These are phyloP conservation scores for Phytophthora ohioensis DNA, from an alignment of 352 stramenopile species.

Conservation along the genomic window DNA sequence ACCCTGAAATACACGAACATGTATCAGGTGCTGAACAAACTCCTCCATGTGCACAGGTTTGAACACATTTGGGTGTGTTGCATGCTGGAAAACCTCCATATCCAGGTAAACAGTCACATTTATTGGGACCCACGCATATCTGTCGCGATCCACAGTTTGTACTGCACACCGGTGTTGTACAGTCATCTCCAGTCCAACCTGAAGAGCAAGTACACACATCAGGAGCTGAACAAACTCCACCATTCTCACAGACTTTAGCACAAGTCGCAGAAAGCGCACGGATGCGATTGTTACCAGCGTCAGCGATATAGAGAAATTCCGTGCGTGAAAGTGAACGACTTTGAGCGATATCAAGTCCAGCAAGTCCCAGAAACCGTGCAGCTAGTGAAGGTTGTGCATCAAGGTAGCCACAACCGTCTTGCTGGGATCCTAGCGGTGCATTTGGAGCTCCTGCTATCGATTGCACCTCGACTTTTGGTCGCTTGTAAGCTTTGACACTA, in stretches of 20 bases:
- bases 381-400: constrained; percentile 89
- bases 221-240: constrained; percentile 83
- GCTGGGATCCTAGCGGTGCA: constrained; percentile 78
- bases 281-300: constrained; percentile 95
- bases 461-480: constrained; percentile 82
- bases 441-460: constrained; percentile 92
- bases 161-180: constrained; percentile 78
- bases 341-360: constrained; percentile 36
- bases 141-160: constrained; percentile 62
- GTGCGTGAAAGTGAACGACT: constrained; percentile 53
- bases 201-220: constrained; percentile 88
- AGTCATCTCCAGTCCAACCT: constrained; percentile 94
- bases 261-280: constrained; percentile 92
- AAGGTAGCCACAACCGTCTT: constrained; percentile 86
- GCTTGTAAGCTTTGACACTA: constrained; percentile 54
- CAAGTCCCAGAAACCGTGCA: constrained; percentile 67
- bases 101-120: constrained; percentile 94
- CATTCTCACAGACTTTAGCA: constrained; percentile 96
- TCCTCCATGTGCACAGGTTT: constrained; percentile 91
- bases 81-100: constrained; percentile 86
- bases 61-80: constrained; percentile 84
- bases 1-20: constrained; percentile 91
- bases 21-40: constrained; percentile 93
- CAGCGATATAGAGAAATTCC: constrained; percentile 88
- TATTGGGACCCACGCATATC: constrained; percentile 93